Evolutionary conservation across 108 stramenopile genomes (phyloP), one percentile per base, ranked within the genome.

Genomic region (Mediolabrus comicus): DNA sequence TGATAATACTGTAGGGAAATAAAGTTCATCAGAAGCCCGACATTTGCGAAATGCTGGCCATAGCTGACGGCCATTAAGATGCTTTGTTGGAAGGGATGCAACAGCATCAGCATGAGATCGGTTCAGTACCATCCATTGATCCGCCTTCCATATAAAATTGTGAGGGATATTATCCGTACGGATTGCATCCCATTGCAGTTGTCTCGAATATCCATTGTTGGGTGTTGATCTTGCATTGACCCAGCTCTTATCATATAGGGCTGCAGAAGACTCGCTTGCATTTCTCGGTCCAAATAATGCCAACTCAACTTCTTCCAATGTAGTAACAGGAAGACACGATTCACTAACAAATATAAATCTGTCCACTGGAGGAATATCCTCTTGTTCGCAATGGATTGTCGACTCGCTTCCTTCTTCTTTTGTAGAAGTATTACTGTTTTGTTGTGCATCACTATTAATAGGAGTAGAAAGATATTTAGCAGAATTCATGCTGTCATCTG

Each of bases 11-110:
- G 89, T 92, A 7, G 94, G 91, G 67, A 95, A 83, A 69, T 89
- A 95, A 82, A 95, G 84, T 78, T 95, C 91, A 78, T 95, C 94
- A 26, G 84, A 88, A 34, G 94, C 94, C 32, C 86, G 85, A 41
- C 83, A 77, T 16, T 84, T 71, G 8, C 79, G 62, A 71, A 90
- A 92, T 39, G 79, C 86, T 9, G 87, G 67, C 88, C 88, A 91
- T 26, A 95, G 54, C n/a, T 83, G 77, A 22, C 80, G 65, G 22
- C 85, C 74, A 29, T 90, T 66, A 5, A 86, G 66, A 17, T 81
- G 84, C 74, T 52, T 60, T 22, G 12, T 19, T 17, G 74, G 55
- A 30, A 90, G 34, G 22, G 63, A 70, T 22, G 86, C 69, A 30
- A 90, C 77, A 9, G 79, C 73, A 16, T 73, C 68, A 8, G 86